These are phyloP conservation scores for Cryphonectria carpinicola DNA, from an alignment of 2,329 filamentous ascomycete genomes.

Conservation along the genomic window DNA sequence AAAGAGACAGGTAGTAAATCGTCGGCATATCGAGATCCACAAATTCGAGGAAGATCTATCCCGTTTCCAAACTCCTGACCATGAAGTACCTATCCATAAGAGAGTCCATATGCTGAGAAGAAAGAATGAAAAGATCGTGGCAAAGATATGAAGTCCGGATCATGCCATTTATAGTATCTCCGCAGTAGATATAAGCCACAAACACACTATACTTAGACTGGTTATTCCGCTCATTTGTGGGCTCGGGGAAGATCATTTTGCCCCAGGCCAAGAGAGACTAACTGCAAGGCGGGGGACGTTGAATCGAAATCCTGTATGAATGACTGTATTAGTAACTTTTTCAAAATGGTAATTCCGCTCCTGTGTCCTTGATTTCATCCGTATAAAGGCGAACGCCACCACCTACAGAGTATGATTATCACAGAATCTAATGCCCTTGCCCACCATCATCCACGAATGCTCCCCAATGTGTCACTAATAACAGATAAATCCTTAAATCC, in stretches of 20 bases:
- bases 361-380: neutral
- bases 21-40: neutral
- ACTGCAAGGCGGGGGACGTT: neutral
- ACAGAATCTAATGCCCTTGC: neutral
- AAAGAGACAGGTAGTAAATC: neutral
- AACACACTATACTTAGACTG: neutral
- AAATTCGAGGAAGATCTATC: neutral
- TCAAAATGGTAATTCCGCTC: neutral
- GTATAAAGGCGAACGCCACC: neutral
- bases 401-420: neutral
- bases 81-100: neutral
- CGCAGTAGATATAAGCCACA: neutral
- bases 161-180: conserved; percentile 18
- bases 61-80: neutral
- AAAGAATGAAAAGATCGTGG: neutral
- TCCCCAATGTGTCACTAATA: neutral
- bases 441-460: neutral
- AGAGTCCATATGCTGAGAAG: neutral
- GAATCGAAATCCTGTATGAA: neutral
- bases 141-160: conserved; percentile 16
- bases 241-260: neutral
- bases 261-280: neutral
- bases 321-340: neutral
- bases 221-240: neutral
- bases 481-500: neutral